Conservation (phyloP, 108 stramenopile species). For the Pseudonitzschia pungens region DNA sequence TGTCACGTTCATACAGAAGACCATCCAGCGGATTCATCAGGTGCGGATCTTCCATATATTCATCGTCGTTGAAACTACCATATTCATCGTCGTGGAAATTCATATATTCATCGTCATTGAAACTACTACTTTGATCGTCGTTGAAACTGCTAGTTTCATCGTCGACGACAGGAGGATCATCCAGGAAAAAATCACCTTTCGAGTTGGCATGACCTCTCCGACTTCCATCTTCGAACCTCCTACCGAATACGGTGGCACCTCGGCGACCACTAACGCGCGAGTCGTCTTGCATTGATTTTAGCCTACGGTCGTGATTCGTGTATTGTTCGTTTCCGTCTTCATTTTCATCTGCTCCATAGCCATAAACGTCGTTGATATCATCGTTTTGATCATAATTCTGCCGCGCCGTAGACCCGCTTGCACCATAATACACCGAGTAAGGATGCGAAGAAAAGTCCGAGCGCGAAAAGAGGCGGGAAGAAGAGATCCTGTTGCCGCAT, state of each 20-base stretch:
- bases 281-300: background rate
- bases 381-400: constrained; percentile 16
- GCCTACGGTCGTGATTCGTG: background rate
- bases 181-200: background rate
- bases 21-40: background rate
- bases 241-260: constrained; percentile 9
- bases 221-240: background rate
- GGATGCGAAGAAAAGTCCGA: constrained; percentile 15
- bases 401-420: constrained; percentile 14
- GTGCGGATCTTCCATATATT: constrained; percentile 5
- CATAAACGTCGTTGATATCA: constrained; percentile 9
- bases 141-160: too few species aligned
- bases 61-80: background rate
- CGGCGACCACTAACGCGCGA: background rate
- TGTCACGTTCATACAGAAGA: constrained; percentile 9
- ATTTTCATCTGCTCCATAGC: background rate
- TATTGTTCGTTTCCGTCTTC: background rate
- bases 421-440: constrained; percentile 14
- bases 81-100: background rate
- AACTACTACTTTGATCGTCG: background rate
- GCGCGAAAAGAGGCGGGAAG: background rate
- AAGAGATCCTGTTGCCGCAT: background rate
- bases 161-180: background rate
- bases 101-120: background rate
- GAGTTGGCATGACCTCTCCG: background rate